Evolutionary conservation across 177 flowering plant species (phyloP).

Genomic region (Vitis hybrid): DNA sequence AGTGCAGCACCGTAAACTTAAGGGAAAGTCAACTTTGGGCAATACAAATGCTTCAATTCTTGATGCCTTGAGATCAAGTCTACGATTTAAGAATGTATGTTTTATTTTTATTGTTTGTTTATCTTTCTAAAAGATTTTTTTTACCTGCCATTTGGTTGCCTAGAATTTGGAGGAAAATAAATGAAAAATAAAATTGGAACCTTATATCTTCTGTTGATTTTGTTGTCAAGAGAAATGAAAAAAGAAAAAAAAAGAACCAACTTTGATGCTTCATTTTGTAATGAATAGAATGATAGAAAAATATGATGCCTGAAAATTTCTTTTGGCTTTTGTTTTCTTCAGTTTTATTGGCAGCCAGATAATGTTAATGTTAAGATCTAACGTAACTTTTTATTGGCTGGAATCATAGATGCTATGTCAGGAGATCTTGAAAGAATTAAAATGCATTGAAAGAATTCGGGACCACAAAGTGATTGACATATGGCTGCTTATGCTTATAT

Average conservation of each 20-base stretch:
- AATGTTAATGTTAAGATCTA: not conserved
- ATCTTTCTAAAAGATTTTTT: not conserved
- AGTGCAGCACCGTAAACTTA: constrained; percentile 40
- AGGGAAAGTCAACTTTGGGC: constrained; percentile 54
- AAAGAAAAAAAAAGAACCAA: too few relatives aligned
- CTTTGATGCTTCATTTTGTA: too few relatives aligned
- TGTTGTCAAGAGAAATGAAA: too few relatives aligned
- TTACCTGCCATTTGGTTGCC: too few relatives aligned
- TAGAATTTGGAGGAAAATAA: too few relatives aligned
- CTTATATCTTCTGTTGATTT: too few relatives aligned
- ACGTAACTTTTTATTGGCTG: not conserved
- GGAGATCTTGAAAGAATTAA: constrained; percentile 70
- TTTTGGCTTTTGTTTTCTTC: not conserved
- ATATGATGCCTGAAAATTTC: not conserved
- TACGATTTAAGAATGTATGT: constrained; percentile 71
- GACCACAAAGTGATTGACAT: constrained; percentile 81
- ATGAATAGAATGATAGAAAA: too few relatives aligned
- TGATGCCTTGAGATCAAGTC: constrained; percentile 70
- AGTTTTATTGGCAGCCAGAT: not conserved
- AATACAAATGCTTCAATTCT: constrained; percentile 60
- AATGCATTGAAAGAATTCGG: constrained; percentile 46
- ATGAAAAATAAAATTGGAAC: too few relatives aligned
- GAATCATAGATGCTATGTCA: constrained; percentile 55
- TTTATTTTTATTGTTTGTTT: not conserved
- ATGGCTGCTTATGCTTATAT: constrained; percentile 75